Evolutionary conservation across 2,329 filamentous ascomycete species (phyloP), one percentile per base, ranked within the genome.

Genomic region (Hypocrella siamensis): DNA sequence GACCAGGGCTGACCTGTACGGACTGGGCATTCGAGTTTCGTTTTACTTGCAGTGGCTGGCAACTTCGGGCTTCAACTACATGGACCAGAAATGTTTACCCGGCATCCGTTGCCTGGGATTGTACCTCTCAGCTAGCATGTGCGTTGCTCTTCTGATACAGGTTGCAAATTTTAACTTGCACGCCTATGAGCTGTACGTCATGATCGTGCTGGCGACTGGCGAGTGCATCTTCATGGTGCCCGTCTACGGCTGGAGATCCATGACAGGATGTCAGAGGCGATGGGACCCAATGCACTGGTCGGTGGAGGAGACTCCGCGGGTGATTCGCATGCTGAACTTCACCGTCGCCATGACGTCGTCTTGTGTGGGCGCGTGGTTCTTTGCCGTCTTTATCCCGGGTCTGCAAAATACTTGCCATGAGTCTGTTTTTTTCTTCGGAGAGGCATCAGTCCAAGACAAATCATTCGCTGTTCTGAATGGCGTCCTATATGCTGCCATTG

Each of bases 1-100:
- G 18, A 44, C 49, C 12, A 40, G 44, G 15, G 42, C 51, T 24
- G 48, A 47, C 17, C 40, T 54, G 30, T 56, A 56, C 28, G 53
- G 53, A 6, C 33, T 56, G 14, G 53, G 51, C 26, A 49, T 57
- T 31, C 47, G 53, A 4, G 41, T 44, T 16, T 45, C 46, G 8
- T 52, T 55, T 33, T 56, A 56, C 34, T 31, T 48, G 16, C 51
- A 55, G 36, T 58, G 54, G 54, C 44, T 54, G 25, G 48, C 46
- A 7, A 42, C 46, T 17, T 37, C 52, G 11, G n/a, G 50, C 1
- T 40, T 52, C 10, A 45, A 53, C 31, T 50, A 46, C 31, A 33
- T 51, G 18, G 48, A 49, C 24, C 45, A 47, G 24, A 30, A 43
- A 4, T 37, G 46, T 16, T 39, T 52, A 1, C 25, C 42, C 6